phyloP scores from a whole-genome alignment of 352 stramenopile genomes.

The Phytophthora quininea region DNA sequence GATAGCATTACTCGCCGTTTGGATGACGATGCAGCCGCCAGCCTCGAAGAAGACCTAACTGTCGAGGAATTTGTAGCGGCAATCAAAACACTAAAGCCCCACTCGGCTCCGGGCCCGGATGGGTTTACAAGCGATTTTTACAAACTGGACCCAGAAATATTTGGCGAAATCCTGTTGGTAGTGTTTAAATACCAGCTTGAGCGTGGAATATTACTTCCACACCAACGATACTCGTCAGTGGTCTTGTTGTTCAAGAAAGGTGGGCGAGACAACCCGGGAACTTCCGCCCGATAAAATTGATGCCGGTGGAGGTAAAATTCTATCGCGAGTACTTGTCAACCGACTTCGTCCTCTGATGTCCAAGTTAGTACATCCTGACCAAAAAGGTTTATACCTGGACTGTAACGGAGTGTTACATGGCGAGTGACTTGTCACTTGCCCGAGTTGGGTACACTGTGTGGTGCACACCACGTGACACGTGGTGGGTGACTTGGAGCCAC shows the following conservation, averaged over 20 bases:
- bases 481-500: too few relatives aligned
- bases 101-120: neutral
- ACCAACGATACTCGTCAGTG: neutral
- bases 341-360: neutral
- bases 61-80: neutral
- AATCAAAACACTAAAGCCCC: neutral
- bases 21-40: neutral
- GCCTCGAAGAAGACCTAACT: neutral
- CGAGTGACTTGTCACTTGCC: too few relatives aligned
- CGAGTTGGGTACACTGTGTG: too few relatives aligned
- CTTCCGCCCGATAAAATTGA: neutral
- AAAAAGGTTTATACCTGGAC: too few relatives aligned
- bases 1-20: too few relatives aligned
- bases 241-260: neutral
- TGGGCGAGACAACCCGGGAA: neutral
- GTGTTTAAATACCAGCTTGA: neutral
- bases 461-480: too few relatives aligned
- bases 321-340: neutral
- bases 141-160: neutral
- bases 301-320: constrained; percentile 5
- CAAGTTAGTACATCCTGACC: too few relatives aligned
- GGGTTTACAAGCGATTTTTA: neutral
- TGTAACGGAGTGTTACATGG: too few relatives aligned
- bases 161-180: neutral
- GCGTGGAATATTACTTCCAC: neutral